Evolutionary conservation across 495 filamentous ascomycete genomes (phyloP), one percentile per base, ranked within the genome.

Genomic region (Podospora anserina): DNA sequence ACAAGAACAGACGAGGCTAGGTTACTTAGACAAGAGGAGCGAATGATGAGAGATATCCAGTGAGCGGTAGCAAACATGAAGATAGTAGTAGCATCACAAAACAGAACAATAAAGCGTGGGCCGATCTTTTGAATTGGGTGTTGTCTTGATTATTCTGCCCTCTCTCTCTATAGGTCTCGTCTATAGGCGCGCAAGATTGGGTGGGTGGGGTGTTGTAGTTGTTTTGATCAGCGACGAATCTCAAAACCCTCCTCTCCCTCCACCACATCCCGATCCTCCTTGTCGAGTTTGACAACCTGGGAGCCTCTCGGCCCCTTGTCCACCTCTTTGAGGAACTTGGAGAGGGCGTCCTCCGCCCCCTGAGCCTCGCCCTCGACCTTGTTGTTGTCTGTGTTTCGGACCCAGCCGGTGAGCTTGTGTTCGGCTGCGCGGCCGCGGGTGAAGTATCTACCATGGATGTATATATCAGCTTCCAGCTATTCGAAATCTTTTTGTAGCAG

Each of bases 331-430:
- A 97, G 76, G 62, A 96, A 89, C 27, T 86, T 83, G 64, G 89
- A 78, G 56, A 97, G 72, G 4, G 82, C 76, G 13, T 87, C 82
- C 11, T 88, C 82, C 16, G 84, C 78, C 39, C 94, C 94, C 73
- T 97, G 94, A 2, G 89, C 92, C 80, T 97, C 94, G 55, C 94
- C 94, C 76, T 90, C 88, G n/a, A 97, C 93, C 77, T 89, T 88
- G 61, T 90, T 90, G 67, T 90, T 88, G 6, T 84, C 79, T 0
- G 88, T 90, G 75, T 97, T 97, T 53, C 86, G 83, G 19, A 94
- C 91, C 83, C 86, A 94, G 58, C 94, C 94, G 1, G 89, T 94
- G 6, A 97, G 71, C 2, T 80, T 82, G 70, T 90, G 82, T 34
- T 83, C 82, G 2, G 76, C 78, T 2, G 93, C 94, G 68, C 88